Evolutionary conservation across 805 yeast species (phyloP).

Genomic region (Isabelozyma pseudorhagii): DNA sequence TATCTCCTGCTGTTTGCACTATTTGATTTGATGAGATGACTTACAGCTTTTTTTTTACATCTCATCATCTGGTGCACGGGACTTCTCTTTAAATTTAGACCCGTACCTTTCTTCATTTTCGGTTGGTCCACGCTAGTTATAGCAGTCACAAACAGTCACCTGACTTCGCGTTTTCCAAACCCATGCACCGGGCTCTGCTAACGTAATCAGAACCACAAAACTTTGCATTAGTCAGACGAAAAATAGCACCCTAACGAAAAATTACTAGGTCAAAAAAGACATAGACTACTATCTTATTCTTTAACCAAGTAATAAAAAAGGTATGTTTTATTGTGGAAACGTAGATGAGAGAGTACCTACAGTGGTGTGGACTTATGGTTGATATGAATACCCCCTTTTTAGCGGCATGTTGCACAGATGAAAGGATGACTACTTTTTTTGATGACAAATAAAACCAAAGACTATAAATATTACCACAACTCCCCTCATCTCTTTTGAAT

Average conservation of each 20-base stretch:
- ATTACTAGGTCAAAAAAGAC: background rate
- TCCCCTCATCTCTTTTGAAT: background rate
- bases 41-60: too few relatives aligned
- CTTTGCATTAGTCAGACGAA: background rate
- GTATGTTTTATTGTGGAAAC: background rate
- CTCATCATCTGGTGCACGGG: background rate
- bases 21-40: background rate
- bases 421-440: too few relatives aligned
- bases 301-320: background rate
- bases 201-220: background rate
- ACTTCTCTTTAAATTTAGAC: background rate
- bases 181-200: background rate
- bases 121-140: background rate
- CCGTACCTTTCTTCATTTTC: background rate
- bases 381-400: too few relatives aligned
- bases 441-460: background rate
- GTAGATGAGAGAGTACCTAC: background rate
- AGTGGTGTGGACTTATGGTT: too few relatives aligned
- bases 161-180: background rate
- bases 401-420: too few relatives aligned
- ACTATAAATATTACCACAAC: background rate
- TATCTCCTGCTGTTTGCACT: slow-evolving; percentile 17
- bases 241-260: background rate
- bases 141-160: background rate
- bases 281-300: background rate